Base-by-base conservation (phyloP, 2,329 filamentous ascomycete species). In the Nakataea oryzae region DNA sequence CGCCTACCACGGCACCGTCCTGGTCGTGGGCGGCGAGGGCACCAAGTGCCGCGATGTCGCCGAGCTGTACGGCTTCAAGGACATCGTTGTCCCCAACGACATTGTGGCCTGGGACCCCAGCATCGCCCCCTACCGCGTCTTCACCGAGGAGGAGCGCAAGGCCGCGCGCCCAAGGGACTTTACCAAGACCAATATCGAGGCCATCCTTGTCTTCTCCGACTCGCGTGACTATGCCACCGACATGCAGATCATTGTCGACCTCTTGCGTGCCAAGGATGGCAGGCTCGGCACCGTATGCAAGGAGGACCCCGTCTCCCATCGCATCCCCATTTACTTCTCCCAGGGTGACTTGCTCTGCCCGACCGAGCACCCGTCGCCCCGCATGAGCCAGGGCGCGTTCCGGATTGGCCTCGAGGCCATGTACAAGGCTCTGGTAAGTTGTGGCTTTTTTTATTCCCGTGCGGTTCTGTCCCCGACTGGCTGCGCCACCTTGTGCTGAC, bases 351-450 rank as follows among this genome's bases (percentile, higher is more conserved):
- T 78, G 68, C 71, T 78, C 63, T 89, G 87, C 79, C 86, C 83
- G 3, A 85, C 82, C 2, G 81, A 85, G 72, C 81, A 88, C 78
- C 84, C 85, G 67, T 79, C 77, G 63, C 86, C 87, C 14, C 84
- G 87, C 67, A 86, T 90, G 82, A 88, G 85, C 27, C 87, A 89
- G 74, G 87, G 87, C 65, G 81, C 85, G n/a, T 90, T 90, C 85
- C 85, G 87, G 68, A 88, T 90, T 67, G 84, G 85, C 47, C 81
- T 90, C 62, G 87, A 90, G 74, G 86, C 86, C 66, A 88, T 89
- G 76, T 91, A 89, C 80, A 86, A 85, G 74, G 80, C 86, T 24
- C 75, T 89, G 63, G 58, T 59, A 11, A 54, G 58, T 50, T 27
- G 21, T 27, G 3, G 26, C 27, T 50, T 17, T 12, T 9, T 27